Conservation (phyloP, 2,329 filamentous ascomycete species). For the Ceratocystis albifundus region DNA sequence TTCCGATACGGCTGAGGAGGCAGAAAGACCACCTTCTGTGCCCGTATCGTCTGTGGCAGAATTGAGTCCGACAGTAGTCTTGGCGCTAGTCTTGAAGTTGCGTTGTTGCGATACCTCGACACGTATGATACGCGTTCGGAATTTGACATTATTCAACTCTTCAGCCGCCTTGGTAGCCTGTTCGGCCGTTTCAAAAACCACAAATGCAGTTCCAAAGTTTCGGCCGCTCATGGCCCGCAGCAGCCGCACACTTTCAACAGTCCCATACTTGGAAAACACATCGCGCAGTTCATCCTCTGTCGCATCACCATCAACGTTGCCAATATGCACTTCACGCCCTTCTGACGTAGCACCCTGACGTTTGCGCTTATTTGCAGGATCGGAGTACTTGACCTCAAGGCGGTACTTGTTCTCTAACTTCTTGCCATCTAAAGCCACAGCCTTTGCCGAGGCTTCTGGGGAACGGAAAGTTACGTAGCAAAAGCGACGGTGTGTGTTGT, state of each 20-base stretch:
- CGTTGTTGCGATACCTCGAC: conserved; percentile 50
- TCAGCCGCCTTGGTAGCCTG: conserved; percentile 55
- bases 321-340: conserved; percentile 73
- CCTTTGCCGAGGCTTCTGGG: conserved; percentile 54
- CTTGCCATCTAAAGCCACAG: conserved; percentile 58
- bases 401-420: conserved; percentile 56
- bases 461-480: conserved; percentile 88
- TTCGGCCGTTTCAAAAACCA: conserved; percentile 62
- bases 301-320: conserved; percentile 50
- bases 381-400: conserved; percentile 70
- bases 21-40: conserved; percentile 25
- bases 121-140: conserved; percentile 54
- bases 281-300: conserved; percentile 58
- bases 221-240: conserved; percentile 55
- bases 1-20: conserved; percentile 23
- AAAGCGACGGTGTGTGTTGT: conserved; percentile 78
- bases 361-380: conserved; percentile 65
- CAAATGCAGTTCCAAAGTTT: conserved; percentile 66
- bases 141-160: conserved; percentile 58
- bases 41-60: conserved; percentile 26
- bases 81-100: conserved; percentile 47
- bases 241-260: conserved; percentile 59
- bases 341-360: conserved; percentile 75
- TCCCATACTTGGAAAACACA: conserved; percentile 65
- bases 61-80: conserved; percentile 30